phyloP scores from a whole-genome alignment of 306 rosid genomes.

The Arachis hypogaea region DNA sequence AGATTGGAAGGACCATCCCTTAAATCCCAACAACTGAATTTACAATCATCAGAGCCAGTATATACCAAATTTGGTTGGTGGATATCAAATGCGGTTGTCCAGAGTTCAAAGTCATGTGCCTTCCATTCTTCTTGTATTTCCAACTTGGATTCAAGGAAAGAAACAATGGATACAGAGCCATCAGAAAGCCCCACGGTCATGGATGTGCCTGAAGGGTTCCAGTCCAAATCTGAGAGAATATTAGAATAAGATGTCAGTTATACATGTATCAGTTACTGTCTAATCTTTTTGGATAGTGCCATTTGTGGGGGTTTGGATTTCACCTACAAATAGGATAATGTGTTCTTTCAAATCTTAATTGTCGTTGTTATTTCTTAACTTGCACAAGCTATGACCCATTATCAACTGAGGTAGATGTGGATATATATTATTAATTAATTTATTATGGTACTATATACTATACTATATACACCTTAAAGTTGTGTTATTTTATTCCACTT shows the following conservation, averaged over 20 bases:
- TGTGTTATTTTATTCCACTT: background rate
- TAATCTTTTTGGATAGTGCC: background rate
- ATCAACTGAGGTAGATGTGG: background rate
- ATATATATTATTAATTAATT: too few species aligned
- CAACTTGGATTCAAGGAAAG: conserved; percentile 61
- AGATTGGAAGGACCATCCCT: conserved; percentile 62
- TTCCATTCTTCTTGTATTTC: conserved; percentile 71
- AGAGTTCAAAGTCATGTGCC: conserved; percentile 90
- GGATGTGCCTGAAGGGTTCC: conserved; percentile 76
- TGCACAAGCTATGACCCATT: background rate
- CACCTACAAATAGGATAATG: background rate
- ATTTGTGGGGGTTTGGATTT: conserved; percentile 10
- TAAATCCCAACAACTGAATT: conserved; percentile 85
- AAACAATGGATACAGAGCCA: conserved; percentile 69
- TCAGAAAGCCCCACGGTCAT: conserved; percentile 81
- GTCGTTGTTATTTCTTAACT: background rate
- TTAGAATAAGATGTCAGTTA: conserved; percentile 1
- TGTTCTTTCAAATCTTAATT: background rate
- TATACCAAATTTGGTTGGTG: conserved; percentile 82
- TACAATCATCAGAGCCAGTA: conserved; percentile 89
- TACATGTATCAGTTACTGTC: background rate
- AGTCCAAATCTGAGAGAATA: conserved; percentile 46
- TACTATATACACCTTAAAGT: too few species aligned
- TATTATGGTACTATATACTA: too few species aligned
- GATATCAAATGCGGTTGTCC: conserved; percentile 79